Evolutionary conservation across 768 basidiomycete species (phyloP).

Genomic region (Hygrophoropsis aurantiaca): DNA sequence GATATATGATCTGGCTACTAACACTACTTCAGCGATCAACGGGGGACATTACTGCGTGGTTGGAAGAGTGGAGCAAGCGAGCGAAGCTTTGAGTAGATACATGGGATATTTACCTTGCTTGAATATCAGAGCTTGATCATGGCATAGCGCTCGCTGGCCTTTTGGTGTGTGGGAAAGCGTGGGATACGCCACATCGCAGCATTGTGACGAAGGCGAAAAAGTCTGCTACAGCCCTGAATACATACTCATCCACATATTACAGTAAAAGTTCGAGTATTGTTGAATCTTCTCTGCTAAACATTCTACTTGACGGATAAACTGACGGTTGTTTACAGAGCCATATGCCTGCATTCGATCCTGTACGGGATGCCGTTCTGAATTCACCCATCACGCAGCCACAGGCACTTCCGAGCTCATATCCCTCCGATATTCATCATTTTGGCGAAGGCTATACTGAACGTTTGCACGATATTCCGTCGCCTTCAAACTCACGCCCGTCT

Average conservation of each 20-base stretch:
- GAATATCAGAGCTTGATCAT: too few relatives aligned
- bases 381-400: conserved; percentile 58
- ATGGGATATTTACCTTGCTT: too few relatives aligned
- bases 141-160: too few relatives aligned
- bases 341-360: conserved; percentile 71
- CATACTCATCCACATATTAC: too few relatives aligned
- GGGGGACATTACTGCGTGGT: conserved; percentile 55
- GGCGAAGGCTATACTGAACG: conserved; percentile 25
- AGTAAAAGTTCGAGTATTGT: too few relatives aligned
- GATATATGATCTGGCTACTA: neutral
- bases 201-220: too few relatives aligned
- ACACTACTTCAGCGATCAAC: conserved; percentile 50
- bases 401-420: conserved; percentile 27
- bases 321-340: neutral
- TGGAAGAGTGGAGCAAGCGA: conserved; percentile 35
- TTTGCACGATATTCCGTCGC: conserved; percentile 35
- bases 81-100: neutral
- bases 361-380: conserved; percentile 83
- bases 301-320: neutral
- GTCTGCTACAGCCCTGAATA: too few relatives aligned
- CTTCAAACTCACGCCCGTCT: conserved; percentile 34
- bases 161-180: too few relatives aligned
- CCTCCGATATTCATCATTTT: conserved; percentile 11
- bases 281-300: neutral
- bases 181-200: too few relatives aligned